phyloP scores from a whole-genome alignment of 495 filamentous ascomycete species.

The Pseudoneurospora amorphoporcata region DNA sequence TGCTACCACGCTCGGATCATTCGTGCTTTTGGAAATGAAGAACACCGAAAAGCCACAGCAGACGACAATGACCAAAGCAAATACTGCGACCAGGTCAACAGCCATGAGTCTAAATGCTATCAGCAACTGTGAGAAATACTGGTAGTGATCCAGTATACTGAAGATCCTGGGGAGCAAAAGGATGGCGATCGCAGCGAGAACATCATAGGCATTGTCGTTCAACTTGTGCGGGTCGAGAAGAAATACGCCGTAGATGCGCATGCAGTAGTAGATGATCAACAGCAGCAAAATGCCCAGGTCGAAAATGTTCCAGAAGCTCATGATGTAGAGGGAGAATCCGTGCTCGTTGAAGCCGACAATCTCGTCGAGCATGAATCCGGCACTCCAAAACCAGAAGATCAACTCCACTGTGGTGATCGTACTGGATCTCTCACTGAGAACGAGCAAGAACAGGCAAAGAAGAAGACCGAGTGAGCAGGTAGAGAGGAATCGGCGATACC shows the following conservation, averaged over 20 bases:
- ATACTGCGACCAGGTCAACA: conserved; percentile 72
- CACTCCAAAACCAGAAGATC: conserved; percentile 93
- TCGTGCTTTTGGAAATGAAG: conserved; percentile 63
- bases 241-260: conserved; percentile 77
- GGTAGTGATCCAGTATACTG: conserved; percentile 84
- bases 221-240: conserved; percentile 58
- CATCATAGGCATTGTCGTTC: conserved; percentile 78
- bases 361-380: conserved; percentile 94
- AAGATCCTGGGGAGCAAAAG: conserved; percentile 84
- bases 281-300: conserved; percentile 82
- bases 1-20: conserved; percentile 56
- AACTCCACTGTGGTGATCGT: conserved; percentile 73
- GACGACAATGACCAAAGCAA: conserved; percentile 69
- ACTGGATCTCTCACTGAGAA: conserved; percentile 56
- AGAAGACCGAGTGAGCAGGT: conserved; percentile 74
- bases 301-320: conserved; percentile 95
- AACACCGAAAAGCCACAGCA: conserved; percentile 94
- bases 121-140: conserved; percentile 87
- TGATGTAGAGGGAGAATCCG: conserved; percentile 86
- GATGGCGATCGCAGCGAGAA: conserved; percentile 79
- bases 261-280: conserved; percentile 75
- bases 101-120: conserved; percentile 92
- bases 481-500: conserved; percentile 80
- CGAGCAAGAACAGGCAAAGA: conserved; percentile 72
- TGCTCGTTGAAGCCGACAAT: conserved; percentile 87